Evolutionary conservation across 2,329 filamentous ascomycete species (phyloP).

Genomic region (Colletotrichum trifolii): DNA sequence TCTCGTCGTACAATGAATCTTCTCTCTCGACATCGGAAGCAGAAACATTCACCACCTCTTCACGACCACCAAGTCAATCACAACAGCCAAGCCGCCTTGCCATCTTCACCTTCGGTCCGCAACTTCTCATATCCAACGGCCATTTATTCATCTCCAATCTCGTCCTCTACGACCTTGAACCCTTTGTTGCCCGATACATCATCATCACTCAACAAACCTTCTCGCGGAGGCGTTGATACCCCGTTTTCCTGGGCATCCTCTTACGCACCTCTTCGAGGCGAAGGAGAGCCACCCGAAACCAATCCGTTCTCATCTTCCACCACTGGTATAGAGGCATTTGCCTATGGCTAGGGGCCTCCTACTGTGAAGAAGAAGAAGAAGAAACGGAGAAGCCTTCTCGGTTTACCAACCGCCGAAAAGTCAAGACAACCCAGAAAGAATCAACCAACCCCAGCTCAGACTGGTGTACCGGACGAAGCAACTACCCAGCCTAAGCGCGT

Average conservation of each 20-base stretch:
- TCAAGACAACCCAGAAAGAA: not conserved
- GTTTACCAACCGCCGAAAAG: conserved; percentile 5
- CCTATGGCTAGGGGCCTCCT: conserved; percentile 29
- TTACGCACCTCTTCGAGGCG: conserved; percentile 13
- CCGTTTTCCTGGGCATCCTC: conserved; percentile 34
- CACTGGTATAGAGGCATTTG: conserved; percentile 24
- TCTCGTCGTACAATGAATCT: conserved; percentile 21
- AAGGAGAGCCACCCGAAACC: not conserved
- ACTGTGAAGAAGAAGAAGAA: conserved; percentile 20
- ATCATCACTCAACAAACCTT: not conserved
- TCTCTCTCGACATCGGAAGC: conserved; percentile 23
- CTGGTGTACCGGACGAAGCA: not conserved
- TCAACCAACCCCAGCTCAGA: not conserved
- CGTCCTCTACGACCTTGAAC: not conserved
- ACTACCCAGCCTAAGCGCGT: not conserved
- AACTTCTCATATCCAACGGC: conserved; percentile 41
- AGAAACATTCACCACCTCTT: conserved; percentile 11
- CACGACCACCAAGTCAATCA: not conserved
- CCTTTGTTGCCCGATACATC: not conserved
- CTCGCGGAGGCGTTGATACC: conserved; percentile 8
- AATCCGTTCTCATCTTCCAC: not conserved
- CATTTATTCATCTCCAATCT: conserved; percentile 9
- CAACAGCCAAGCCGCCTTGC: not conserved
- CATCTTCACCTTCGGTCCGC: conserved; percentile 20
- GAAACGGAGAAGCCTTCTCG: conserved; percentile 28